A percentile compares a stretch with the other conserved stretches of the same genome.
These are phyloP conservation scores for Chlorella variabilis DNA, from an alignment of 163 green algal genomes.

Conservation along the genomic window DNA sequence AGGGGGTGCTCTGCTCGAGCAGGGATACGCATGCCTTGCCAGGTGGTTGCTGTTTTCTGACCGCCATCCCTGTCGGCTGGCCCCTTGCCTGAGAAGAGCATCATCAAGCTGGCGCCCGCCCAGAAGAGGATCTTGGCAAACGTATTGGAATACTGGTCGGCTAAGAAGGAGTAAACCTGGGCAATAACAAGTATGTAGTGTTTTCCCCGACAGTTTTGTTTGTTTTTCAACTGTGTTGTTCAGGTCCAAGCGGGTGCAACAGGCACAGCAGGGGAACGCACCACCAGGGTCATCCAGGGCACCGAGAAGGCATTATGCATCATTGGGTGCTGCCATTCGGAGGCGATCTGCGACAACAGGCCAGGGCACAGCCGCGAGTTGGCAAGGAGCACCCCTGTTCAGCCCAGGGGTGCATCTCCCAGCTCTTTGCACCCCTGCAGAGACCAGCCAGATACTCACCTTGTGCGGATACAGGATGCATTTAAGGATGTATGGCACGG, in stretches of 20 bases:
- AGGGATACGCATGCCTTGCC: too few relatives aligned
- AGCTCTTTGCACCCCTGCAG: too few relatives aligned
- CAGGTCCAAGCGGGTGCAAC: background rate
- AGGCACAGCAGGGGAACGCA: background rate
- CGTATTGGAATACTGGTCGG: slow-evolving; percentile 29
- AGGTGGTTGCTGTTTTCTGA: too few relatives aligned
- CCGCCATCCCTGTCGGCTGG: too few relatives aligned
- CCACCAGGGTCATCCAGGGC: slow-evolving; percentile 52
- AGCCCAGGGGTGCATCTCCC: too few relatives aligned
- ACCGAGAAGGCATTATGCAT: slow-evolving; percentile 57
- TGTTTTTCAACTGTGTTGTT: too few relatives aligned
- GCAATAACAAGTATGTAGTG: too few relatives aligned
- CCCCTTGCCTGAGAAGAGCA: slow-evolving; percentile 38
- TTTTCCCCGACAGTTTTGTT: too few relatives aligned
- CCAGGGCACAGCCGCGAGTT: too few relatives aligned
- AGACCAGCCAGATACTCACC: slow-evolving; percentile 1
- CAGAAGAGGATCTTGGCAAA: slow-evolving; percentile 61
- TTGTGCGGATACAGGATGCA: slow-evolving; percentile 56
- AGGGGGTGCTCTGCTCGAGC: too few relatives aligned
- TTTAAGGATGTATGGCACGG: slow-evolving; percentile 51
- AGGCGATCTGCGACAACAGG: slow-evolving; percentile 50
- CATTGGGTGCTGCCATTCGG: slow-evolving; percentile 53
- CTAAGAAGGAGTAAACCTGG: slow-evolving; percentile 59
- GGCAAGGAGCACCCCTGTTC: too few relatives aligned
- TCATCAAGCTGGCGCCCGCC: slow-evolving; percentile 44